These are phyloP conservation scores for Vitis labrusca DNA, from an alignment of 164 flowering plant genomes.

Conservation along the genomic window DNA sequence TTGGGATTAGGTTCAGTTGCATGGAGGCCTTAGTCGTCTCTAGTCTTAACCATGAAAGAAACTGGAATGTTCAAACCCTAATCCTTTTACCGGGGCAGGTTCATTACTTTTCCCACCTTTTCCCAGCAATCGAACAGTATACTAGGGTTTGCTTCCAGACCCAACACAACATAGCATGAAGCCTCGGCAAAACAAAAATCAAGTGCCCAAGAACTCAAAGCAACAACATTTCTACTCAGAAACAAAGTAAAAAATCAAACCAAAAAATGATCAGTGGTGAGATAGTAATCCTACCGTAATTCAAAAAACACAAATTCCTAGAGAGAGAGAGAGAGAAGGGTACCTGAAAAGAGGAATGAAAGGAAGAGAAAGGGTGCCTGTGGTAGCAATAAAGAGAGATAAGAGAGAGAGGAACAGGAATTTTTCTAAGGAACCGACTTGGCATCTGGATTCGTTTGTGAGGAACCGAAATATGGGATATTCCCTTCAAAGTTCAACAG, in stretches of 20 bases:
- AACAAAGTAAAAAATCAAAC: not conserved
- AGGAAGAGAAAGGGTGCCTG: constrained; percentile 14
- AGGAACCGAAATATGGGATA: constrained; percentile 33
- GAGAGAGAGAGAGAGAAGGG: constrained; percentile 5
- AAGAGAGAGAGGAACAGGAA: not conserved
- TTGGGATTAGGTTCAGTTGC: not conserved
- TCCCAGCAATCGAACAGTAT: not conserved
- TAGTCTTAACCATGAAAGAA: not conserved
- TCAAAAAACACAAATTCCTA: too few species aligned
- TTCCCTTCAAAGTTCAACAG: constrained; percentile 20
- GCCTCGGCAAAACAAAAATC: too few species aligned
- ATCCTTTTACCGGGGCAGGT: not conserved
- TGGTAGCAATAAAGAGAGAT: not conserved
- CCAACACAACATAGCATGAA: too few species aligned
- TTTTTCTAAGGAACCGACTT: constrained; percentile 1
- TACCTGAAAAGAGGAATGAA: constrained; percentile 3
- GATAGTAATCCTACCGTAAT: too few species aligned
- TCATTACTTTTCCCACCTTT: not conserved
- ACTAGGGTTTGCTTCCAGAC: constrained; percentile 1
- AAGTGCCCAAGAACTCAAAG: too few species aligned
- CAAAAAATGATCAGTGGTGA: too few species aligned
- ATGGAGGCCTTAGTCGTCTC: not conserved
- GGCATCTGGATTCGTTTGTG: constrained; percentile 34
- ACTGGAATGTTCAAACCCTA: not conserved
- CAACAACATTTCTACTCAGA: not conserved